Conservation (phyloP, 2,329 filamentous ascomycete species). For the Colletotrichum brevisporum region DNA sequence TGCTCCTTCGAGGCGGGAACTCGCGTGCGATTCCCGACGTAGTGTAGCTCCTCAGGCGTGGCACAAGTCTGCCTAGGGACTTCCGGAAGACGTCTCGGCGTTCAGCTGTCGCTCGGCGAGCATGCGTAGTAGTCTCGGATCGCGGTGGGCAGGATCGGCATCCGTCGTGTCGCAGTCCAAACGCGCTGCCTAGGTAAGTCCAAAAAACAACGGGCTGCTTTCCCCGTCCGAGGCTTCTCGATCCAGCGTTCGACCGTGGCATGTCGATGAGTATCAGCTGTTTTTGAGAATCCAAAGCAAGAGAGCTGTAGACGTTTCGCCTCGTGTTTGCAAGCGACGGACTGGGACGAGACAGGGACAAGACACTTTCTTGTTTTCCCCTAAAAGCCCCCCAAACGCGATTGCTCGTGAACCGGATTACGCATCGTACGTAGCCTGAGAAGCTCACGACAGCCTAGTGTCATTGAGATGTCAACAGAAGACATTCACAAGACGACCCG, state of each 20-base stretch:
- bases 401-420: not conserved
- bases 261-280: not conserved
- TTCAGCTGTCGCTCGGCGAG: conserved; percentile 63
- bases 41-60: conserved; percentile 60
- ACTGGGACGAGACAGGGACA: not conserved
- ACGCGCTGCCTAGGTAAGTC: no score
- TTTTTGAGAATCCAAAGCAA: not conserved
- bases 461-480: not conserved
- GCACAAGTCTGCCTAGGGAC: conserved; percentile 56
- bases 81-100: conserved; percentile 60
- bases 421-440: not conserved
- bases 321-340: no score
- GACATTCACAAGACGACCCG: not conserved
- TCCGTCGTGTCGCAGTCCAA: no score
- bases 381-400: not conserved
- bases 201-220: not conserved
- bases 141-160: conserved; percentile 48
- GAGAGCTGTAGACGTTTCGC: not conserved
- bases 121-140: conserved; percentile 56
- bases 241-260: not conserved
- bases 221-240: not conserved
- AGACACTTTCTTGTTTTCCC: not conserved
- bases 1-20: conserved; percentile 55
- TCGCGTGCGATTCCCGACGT: conserved; percentile 65
- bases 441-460: not conserved